phyloP scores from a whole-genome alignment of 495 filamentous ascomycete genomes.

The Tetracladium setigerum region DNA sequence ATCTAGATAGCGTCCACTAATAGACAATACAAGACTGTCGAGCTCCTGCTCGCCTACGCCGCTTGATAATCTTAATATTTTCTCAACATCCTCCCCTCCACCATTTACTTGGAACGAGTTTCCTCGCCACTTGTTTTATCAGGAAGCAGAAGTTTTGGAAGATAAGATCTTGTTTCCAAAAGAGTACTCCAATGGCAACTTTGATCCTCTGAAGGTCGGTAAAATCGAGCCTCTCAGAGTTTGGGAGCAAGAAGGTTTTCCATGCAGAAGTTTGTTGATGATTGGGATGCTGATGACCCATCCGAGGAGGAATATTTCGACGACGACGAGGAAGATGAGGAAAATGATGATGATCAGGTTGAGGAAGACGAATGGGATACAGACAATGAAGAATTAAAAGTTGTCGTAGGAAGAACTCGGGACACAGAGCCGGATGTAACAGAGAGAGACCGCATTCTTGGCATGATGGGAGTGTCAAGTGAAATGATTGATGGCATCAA shows the following conservation, averaged over 20 bases:
- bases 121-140: constrained; percentile 29
- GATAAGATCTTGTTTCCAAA: constrained; percentile 39
- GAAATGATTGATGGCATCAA: no score
- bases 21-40: no score
- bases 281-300: constrained; percentile 20
- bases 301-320: constrained; percentile 8
- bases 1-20: no score
- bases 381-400: background rate
- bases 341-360: background rate
- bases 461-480: no score
- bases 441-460: no score
- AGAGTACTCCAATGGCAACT: constrained; percentile 19
- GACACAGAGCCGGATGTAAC: no score
- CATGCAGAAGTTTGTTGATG: constrained; percentile 21
- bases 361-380: background rate
- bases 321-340: constrained; percentile 13
- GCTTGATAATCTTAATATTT: no score
- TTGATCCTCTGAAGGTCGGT: constrained; percentile 29
- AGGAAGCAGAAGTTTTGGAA: constrained; percentile 37
- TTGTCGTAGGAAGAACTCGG: background rate
- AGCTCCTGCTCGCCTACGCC: no score
- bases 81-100: no score
- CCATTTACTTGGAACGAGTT: constrained; percentile 3
- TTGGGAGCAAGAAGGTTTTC: constrained; percentile 23
- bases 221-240: constrained; percentile 29